Evolutionary conservation across 495 filamentous ascomycete genomes (phyloP), one percentile per base, ranked within the genome.

Genomic region (Hyaloscypha bicolor): DNA sequence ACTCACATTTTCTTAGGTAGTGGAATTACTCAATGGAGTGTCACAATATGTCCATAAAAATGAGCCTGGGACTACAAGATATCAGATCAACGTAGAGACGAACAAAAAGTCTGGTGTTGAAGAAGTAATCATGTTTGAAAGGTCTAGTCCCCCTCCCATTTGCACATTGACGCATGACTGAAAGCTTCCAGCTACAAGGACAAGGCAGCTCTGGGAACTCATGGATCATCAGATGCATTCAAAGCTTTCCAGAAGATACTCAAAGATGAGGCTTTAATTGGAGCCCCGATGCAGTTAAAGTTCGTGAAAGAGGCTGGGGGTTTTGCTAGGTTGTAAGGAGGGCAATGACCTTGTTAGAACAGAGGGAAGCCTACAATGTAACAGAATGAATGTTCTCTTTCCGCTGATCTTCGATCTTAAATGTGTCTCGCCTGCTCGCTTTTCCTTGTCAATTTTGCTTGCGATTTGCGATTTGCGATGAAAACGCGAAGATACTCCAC

Each of bases 61-160:
- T 39, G 73, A 75, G 55, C 65, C 68, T 11, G 69, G 64, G 25
- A 75, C 73, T 2, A 61, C 70, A 42, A 73, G 62, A 58, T 75
- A 75, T 55, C 29, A 73, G 22, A 65, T 73, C 22, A 64, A 55
- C 8, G 53, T 63, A 19, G 65, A 71, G 32, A 60, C 69, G 9
- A 69, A 71, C 37, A 73, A 68, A 57, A 72, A 73, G 39, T 62
- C 68, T 21, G 69, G 73, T 19, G 64, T 61, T 58, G 65, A 72
- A 19, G 39, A 73, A 56, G 32, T 75, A 6, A 63, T 75, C 33
- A 68, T 75, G 73, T 21, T 75, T 53, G 73, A 75, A 61, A 69
- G 21, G 71, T 73, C 6, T 2, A 25, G 61, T 63, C 30, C 33
- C 63, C 35, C 25, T 25, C 25, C 9, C 16, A 21, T 57, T 11